Percentiles rank a stretch among this genome's conserved stretches.
phyloP scores from a whole-genome alignment of 257 asterid genomes.

The Jacaranda mimosifolia region DNA sequence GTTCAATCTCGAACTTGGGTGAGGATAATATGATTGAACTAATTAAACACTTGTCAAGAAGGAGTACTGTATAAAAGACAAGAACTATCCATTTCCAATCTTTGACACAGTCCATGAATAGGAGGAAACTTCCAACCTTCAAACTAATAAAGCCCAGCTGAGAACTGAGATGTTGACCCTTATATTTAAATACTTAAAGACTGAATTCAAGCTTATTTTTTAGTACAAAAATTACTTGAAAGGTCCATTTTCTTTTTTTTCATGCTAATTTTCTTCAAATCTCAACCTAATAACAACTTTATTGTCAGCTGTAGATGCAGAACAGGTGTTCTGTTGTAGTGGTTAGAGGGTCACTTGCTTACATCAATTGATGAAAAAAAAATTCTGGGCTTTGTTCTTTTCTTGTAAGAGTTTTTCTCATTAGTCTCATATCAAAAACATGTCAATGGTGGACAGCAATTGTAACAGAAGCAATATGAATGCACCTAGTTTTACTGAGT shows the following conservation, averaged over 20 bases:
- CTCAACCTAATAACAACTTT: background rate
- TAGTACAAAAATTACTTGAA: background rate
- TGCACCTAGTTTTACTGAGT: constrained; percentile 54
- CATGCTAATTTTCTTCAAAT: background rate
- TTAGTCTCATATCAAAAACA: constrained; percentile 16
- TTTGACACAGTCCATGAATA: background rate
- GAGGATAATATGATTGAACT: too few relatives aligned
- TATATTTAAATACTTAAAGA: background rate
- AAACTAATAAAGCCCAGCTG: background rate
- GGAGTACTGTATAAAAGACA: too few relatives aligned
- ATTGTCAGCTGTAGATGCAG: background rate
- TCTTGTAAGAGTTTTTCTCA: too few relatives aligned
- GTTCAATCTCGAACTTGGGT: too few relatives aligned
- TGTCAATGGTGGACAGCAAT: constrained; percentile 48
- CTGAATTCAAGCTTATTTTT: background rate
- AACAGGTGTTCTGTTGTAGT: background rate
- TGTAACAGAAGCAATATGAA: constrained; percentile 37
- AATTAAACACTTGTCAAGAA: too few relatives aligned
- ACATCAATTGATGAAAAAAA: constrained; percentile 13
- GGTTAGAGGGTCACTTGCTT: constrained; percentile 9
- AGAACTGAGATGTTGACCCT: background rate
- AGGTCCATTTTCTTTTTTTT: background rate
- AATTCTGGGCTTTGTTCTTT: background rate
- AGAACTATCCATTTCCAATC: background rate
- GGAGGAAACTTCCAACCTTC: background rate